These are phyloP conservation scores for Naematelia aurantialba DNA, from an alignment of 768 basidiomycete species.

Conservation along the genomic window DNA sequence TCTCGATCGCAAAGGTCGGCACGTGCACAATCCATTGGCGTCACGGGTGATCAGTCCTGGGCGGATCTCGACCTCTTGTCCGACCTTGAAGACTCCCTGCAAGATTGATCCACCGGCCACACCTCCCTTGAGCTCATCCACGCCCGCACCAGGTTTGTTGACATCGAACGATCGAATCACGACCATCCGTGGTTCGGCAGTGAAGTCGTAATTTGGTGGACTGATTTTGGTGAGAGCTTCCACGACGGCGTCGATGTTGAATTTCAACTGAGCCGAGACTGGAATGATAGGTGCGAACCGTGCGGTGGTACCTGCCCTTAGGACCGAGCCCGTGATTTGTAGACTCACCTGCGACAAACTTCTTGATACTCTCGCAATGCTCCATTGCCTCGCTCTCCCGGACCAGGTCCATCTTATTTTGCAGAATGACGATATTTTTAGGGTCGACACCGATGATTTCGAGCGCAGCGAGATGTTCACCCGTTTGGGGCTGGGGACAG, in stretches of 20 bases:
- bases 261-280: constrained; percentile 96
- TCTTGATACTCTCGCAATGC: constrained; percentile 90
- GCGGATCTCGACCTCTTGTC: constrained; percentile 92
- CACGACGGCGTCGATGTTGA: constrained; percentile 99
- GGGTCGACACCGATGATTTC: constrained; percentile 91
- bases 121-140: constrained; percentile 94
- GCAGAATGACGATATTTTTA: constrained; percentile 93
- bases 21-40: constrained; percentile 77
- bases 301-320: constrained; percentile 77
- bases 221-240: constrained; percentile 97
- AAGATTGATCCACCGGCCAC: constrained; percentile 97
- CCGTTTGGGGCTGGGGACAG: constrained; percentile 97
- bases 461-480: constrained; percentile 95
- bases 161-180: constrained; percentile 99
- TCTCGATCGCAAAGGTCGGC: constrained; percentile 85
- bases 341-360: constrained; percentile 83
- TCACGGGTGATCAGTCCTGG: constrained; percentile 98
- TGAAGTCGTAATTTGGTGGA: constrained; percentile 88
- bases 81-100: constrained; percentile 79
- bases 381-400: constrained; percentile 90
- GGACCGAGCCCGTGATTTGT: too few species aligned
- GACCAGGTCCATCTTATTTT: constrained; percentile 98
- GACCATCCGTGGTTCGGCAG: constrained; percentile 84
- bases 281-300: constrained; percentile 97
- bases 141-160: constrained; percentile 96